A percentile compares a stretch with the other conserved stretches of the same genome.
These are phyloP conservation scores for Mycena sp. DNA, from an alignment of 1,284 basidiomycete species.

Conservation along the genomic window DNA sequence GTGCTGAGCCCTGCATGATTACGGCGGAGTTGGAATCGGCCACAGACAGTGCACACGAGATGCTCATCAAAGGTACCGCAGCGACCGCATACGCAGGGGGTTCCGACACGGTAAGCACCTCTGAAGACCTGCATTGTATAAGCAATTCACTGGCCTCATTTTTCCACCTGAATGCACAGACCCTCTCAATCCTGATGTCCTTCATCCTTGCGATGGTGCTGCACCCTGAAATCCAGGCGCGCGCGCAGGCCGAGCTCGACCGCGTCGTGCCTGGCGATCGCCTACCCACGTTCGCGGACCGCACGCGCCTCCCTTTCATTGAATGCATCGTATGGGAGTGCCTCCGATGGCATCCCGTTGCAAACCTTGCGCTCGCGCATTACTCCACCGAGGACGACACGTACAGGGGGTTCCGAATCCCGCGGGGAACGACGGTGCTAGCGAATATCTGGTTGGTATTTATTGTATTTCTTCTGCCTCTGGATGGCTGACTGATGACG, in stretches of 20 bases:
- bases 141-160: too few relatives aligned
- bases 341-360: constrained; percentile 56
- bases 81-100: constrained; percentile 52
- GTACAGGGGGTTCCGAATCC: constrained; percentile 54
- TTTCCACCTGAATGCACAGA: constrained; percentile 35
- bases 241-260: constrained; percentile 49
- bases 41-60: constrained; percentile 37
- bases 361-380: constrained; percentile 48
- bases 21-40: constrained; percentile 22
- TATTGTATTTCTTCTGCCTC: background rate
- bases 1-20: constrained; percentile 23
- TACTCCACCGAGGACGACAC: constrained; percentile 46
- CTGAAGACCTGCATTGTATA: constrained; percentile 36
- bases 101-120: constrained; percentile 45
- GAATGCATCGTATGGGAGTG: constrained; percentile 39
- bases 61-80: constrained; percentile 51
- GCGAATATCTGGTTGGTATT: too few relatives aligned
- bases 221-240: constrained; percentile 48
- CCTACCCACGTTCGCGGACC: constrained; percentile 49
- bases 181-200: constrained; percentile 44
- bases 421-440: constrained; percentile 49
- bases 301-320: constrained; percentile 46
- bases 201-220: constrained; percentile 50
- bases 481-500: too few relatives aligned
- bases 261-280: constrained; percentile 39